Evolutionary conservation across 352 stramenopile species (phyloP).

Genomic region (Pythium myriotylum): DNA sequence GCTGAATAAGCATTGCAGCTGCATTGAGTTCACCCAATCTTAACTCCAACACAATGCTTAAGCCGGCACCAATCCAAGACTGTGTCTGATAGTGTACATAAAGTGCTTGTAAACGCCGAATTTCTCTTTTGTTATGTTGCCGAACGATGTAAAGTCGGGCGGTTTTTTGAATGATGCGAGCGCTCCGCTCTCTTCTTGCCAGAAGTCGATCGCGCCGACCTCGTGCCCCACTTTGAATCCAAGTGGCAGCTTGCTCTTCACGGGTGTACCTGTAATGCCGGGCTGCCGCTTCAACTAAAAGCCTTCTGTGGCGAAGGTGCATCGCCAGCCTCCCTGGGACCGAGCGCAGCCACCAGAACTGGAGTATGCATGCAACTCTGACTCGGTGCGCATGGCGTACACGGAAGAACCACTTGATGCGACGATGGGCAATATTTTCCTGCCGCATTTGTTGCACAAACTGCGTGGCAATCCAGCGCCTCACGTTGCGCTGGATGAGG

Average conservation of each 20-base stretch:
- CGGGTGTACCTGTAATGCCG: slow-evolving; percentile 27
- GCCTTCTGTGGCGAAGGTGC: slow-evolving; percentile 44
- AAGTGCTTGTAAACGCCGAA: slow-evolving; percentile 35
- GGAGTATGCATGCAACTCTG: slow-evolving; percentile 41
- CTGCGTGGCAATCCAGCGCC: slow-evolving; percentile 35
- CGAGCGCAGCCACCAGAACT: slow-evolving; percentile 76
- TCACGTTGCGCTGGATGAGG: slow-evolving; percentile 52
- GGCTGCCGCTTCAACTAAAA: slow-evolving; percentile 8
- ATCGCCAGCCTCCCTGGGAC: slow-evolving; percentile 43
- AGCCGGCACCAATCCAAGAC: slow-evolving; percentile 33
- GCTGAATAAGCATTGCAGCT: slow-evolving; percentile 63
- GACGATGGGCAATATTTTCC: slow-evolving; percentile 54
- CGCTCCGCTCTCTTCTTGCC: slow-evolving; percentile 42
- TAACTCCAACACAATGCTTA: slow-evolving; percentile 25
- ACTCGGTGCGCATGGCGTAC: slow-evolving; percentile 49
- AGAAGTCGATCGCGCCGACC: slow-evolving; percentile 44
- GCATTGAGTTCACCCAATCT: slow-evolving; percentile 41
- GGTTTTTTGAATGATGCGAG: slow-evolving; percentile 46
- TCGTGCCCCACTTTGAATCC: slow-evolving; percentile 56
- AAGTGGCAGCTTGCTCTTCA: slow-evolving; percentile 39
- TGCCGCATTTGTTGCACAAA: slow-evolving; percentile 35
- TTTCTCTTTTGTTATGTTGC: slow-evolving; percentile 40
- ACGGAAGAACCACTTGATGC: slow-evolving; percentile 84
- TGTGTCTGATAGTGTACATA: slow-evolving; percentile 26
- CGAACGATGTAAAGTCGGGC: slow-evolving; percentile 44